These are phyloP conservation scores for Globisporangium nodosum DNA, from an alignment of 352 stramenopile species.

Conservation along the genomic window DNA sequence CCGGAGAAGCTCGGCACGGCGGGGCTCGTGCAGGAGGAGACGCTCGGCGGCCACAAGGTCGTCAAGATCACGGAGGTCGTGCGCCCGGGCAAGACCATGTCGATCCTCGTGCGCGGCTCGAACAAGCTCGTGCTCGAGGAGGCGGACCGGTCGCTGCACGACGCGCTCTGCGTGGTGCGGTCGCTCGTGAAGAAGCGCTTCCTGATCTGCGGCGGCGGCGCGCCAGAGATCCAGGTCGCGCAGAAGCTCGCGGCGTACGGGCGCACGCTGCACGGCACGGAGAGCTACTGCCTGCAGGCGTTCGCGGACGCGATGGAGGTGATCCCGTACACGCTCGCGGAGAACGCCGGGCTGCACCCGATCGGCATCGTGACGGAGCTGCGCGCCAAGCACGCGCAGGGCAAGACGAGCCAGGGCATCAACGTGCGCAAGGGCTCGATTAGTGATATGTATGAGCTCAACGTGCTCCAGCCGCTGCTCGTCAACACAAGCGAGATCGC, in stretches of 20 bases:
- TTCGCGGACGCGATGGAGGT: constrained; percentile 98
- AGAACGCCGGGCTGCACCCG: constrained; percentile 98
- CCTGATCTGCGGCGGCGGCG: constrained; percentile 96
- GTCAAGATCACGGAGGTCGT: constrained; percentile 98
- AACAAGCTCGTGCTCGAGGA: constrained; percentile 99
- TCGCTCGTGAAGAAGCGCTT: constrained; percentile 98
- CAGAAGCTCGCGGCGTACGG: constrained; percentile 92
- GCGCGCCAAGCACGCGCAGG: constrained; percentile 91
- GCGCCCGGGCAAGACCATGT: constrained; percentile 95
- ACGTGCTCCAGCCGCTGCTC: constrained; percentile 98
- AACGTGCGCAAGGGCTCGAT: constrained; percentile 96
- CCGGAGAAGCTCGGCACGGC: constrained; percentile 95
- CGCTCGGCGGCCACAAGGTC: constrained; percentile 94
- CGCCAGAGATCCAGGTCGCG: constrained; percentile 96
- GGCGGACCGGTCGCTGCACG: constrained; percentile 97
- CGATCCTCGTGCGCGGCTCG: constrained; percentile 96
- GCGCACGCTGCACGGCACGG: constrained; percentile 91
- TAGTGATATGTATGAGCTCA: constrained; percentile 98
- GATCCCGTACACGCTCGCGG: constrained; percentile 98
- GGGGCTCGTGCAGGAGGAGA: constrained; percentile 95
- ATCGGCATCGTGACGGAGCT: constrained; percentile 98
- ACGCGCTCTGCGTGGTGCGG: constrained; percentile 98
- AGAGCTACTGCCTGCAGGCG: constrained; percentile 95
- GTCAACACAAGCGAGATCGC: constrained; percentile 97
- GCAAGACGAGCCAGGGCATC: constrained; percentile 92